Evolutionary conservation across 1,139 yeast genomes (phyloP), one percentile per base, ranked within the genome.

Genomic region (Sporopachydermia cereana): DNA sequence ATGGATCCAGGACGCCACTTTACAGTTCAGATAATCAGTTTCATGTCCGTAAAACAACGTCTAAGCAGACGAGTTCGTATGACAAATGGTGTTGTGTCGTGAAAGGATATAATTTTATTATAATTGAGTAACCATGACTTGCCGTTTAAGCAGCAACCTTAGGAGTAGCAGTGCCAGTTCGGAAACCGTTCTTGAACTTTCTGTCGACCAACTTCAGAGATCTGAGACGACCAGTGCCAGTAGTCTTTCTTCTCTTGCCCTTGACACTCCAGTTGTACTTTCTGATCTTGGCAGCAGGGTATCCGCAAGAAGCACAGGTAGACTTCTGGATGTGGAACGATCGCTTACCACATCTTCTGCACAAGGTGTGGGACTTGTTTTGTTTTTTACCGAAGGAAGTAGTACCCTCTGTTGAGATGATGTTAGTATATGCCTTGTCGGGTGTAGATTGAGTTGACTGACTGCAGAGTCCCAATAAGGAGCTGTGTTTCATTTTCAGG

Each of bases 351-450:
- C 99, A 91, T 84, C 97, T 88, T 81, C 83, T 86, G 81, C 99
- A 93, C 76, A 89, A 79, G 69, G 94, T 84, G 88, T 91, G 99
- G 71, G 97, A 83, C 80, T 93, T 93, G 93, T 85, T 89, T 88
- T 91, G 97, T 76, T 94, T 88, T 79, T 89, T 91, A 83, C 98
- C 97, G 80, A 86, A 83, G 72, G 96, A 86, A 79, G 97, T 95
- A 74, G 98, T 91, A 86, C 98, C 98, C 89, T 91, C 95, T 86
- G 67, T 64, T 56, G 52, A 49, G 59, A 25, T 7, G 29, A 7
- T 25, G 14, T 7, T 25, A n/a, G n/a, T n/a, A n/a, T n/a, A n/a
- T n/a, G n/a, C n/a, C n/a, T n/a, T n/a, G n/a, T n/a, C n/a, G n/a
- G n/a, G n/a, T n/a, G n/a, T n/a, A n/a, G n/a, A n/a, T n/a, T n/a